phyloP scores from a whole-genome alignment of 2,329 filamentous ascomycete genomes.

The Fusarium abutilonis region DNA sequence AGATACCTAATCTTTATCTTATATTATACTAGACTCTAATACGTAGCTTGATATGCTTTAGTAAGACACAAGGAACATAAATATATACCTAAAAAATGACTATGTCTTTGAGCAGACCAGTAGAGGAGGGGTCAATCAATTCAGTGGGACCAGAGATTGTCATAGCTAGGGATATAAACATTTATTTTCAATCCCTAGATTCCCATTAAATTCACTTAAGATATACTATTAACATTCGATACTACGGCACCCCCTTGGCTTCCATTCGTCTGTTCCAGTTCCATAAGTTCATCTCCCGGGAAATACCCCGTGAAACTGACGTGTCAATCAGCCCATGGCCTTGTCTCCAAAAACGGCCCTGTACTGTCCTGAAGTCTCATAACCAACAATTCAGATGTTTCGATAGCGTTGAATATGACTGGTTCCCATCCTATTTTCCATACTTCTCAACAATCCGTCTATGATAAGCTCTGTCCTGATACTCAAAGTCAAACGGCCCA shows the following conservation, averaged over 20 bases:
- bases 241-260: background rate
- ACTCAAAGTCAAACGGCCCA: background rate
- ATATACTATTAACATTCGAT: background rate
- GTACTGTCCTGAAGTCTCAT: background rate
- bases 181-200: no score
- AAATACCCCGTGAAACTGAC: background rate
- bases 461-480: background rate
- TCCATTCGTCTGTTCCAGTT: background rate
- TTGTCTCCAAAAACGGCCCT: constrained; percentile 8
- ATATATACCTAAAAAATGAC: no score
- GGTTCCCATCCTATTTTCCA: background rate
- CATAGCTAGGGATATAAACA: no score
- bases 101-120: background rate
- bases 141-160: background rate
- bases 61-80: no score
- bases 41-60: no score
- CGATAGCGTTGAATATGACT: background rate
- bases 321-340: constrained; percentile 28
- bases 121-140: constrained; percentile 17
- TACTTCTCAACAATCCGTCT: constrained; percentile 15
- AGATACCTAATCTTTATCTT: no score
- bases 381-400: constrained; percentile 8
- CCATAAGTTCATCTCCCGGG: background rate
- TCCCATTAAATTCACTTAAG: no score
- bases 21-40: no score